Evolutionary conservation across 345 rosid genomes (phyloP).

Genomic region (Sapria himalayana): DNA sequence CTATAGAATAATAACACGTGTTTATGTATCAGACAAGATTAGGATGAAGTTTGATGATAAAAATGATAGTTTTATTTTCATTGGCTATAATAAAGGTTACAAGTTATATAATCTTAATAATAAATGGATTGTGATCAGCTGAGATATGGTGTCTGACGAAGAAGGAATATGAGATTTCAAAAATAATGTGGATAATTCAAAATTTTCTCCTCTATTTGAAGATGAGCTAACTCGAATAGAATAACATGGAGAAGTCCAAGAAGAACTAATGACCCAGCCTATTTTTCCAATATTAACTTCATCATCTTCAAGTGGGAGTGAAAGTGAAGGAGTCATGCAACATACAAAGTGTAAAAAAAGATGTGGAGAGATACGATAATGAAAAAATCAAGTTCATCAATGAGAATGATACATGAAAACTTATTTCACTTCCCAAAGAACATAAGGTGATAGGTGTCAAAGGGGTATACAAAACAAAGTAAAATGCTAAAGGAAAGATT

Average conservation of each 20-base stretch:
- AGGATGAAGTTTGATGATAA: too few species aligned
- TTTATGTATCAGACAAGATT: not conserved
- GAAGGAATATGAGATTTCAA: not conserved
- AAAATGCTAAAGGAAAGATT: not conserved
- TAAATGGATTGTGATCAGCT: not conserved
- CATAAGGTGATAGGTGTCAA: not conserved
- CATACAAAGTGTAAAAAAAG: too few species aligned
- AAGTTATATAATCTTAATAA: not conserved
- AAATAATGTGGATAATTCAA: too few species aligned
- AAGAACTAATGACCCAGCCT: too few species aligned
- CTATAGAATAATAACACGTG: not conserved
- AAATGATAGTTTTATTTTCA: not conserved
- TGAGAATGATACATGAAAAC: too few species aligned
- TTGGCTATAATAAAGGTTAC: conserved; percentile 1
- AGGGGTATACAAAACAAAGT: conserved; percentile 1
- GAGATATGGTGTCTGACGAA: conserved; percentile 6
- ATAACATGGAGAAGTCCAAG: too few species aligned
- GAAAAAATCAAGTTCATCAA: too few species aligned
- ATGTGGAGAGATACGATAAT: not conserved
- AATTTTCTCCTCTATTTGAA: too few species aligned
- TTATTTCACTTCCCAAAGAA: not conserved
- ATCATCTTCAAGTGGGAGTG: too few species aligned
- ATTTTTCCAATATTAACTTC: too few species aligned
- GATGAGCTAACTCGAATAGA: too few species aligned
- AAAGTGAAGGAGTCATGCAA: too few species aligned